Evolutionary conservation across 1,284 basidiomycete species (phyloP).

Genomic region (Fistulina hepatica): DNA sequence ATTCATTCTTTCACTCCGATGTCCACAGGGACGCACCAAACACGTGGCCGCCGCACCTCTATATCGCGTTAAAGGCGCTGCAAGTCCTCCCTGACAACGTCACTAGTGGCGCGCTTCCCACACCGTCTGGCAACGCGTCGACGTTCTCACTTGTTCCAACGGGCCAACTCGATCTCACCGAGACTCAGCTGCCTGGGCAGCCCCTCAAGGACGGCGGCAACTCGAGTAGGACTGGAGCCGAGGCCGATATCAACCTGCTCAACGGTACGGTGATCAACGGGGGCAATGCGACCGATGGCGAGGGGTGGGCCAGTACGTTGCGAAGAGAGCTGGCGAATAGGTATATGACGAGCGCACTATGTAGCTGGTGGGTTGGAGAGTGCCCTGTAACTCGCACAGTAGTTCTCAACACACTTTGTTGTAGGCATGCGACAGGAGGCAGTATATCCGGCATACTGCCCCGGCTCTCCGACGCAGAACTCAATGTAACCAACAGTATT

Average conservation of each 20-base stretch:
- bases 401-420: neutral
- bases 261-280: conserved; percentile 64
- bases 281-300: conserved; percentile 50
- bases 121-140: conserved; percentile 36
- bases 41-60: conserved; percentile 80
- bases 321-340: conserved; percentile 69
- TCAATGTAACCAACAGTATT: conserved; percentile 64
- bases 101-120: conserved; percentile 39
- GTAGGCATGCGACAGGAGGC: conserved; percentile 72
- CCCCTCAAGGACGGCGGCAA: conserved; percentile 38
- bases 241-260: conserved; percentile 47
- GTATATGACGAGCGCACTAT: conserved; percentile 73
- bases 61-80: conserved; percentile 73
- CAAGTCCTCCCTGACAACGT: conserved; percentile 61
- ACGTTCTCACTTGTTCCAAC: conserved; percentile 60
- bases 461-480: conserved; percentile 55
- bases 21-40: conserved; percentile 58
- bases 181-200: conserved; percentile 61
- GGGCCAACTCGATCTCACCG: conserved; percentile 63
- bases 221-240: conserved; percentile 39
- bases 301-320: conserved; percentile 59
- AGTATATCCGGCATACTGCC: conserved; percentile 59
- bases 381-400: too few species aligned
- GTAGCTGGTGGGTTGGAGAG: conserved; percentile 67
- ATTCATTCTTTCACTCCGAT: conserved; percentile 1